Conservation (phyloP, 495 filamentous ascomycete genomes). For the Neurospora hispaniola region DNA sequence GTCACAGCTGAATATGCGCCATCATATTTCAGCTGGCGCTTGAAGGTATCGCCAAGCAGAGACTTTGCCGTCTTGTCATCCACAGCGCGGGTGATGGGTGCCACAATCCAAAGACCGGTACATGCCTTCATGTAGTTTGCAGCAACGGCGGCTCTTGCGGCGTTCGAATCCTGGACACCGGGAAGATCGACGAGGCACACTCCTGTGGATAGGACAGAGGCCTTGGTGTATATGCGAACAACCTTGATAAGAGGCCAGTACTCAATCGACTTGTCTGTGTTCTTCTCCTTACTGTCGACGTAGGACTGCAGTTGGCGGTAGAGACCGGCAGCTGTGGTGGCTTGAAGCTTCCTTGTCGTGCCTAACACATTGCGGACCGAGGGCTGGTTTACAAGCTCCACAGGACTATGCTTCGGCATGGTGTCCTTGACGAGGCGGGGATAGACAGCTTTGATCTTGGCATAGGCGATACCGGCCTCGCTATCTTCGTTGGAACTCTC, state of each 20-base stretch:
- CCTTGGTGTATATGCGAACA: slow-evolving; percentile 49
- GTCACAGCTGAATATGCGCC: slow-evolving; percentile 45
- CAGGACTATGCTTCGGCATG: slow-evolving; percentile 30
- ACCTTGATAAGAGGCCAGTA: slow-evolving; percentile 59
- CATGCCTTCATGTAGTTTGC: slow-evolving; percentile 50
- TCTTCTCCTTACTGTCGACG: slow-evolving; percentile 24
- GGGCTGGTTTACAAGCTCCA: slow-evolving; percentile 30
- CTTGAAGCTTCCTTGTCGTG: slow-evolving; percentile 30
- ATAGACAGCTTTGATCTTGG: slow-evolving; percentile 59
- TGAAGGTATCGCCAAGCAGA: slow-evolving; percentile 51
- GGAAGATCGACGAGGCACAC: slow-evolving; percentile 58
- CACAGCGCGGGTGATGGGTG: slow-evolving; percentile 53
- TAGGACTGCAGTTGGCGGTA: slow-evolving; percentile 22
- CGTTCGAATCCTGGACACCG: slow-evolving; percentile 54
- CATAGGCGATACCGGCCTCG: slow-evolving; percentile 50
- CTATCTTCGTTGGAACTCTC: slow-evolving; percentile 36
- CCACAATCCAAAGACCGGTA: slow-evolving; percentile 49
- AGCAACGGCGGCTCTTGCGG: slow-evolving; percentile 50
- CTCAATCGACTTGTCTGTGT: slow-evolving; percentile 33
- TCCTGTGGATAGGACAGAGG: slow-evolving; percentile 50
- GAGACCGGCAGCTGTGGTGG: slow-evolving; percentile 20
- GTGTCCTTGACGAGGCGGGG: slow-evolving; percentile 45
- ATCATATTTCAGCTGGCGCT: slow-evolving; percentile 54
- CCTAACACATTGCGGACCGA: slow-evolving; percentile 39
- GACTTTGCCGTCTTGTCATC: slow-evolving; percentile 54